A percentile compares a stretch with the other conserved stretches of the same genome.
phyloP scores from a whole-genome alignment of 2,329 filamentous ascomycete genomes.

The Fusarium sp. region DNA sequence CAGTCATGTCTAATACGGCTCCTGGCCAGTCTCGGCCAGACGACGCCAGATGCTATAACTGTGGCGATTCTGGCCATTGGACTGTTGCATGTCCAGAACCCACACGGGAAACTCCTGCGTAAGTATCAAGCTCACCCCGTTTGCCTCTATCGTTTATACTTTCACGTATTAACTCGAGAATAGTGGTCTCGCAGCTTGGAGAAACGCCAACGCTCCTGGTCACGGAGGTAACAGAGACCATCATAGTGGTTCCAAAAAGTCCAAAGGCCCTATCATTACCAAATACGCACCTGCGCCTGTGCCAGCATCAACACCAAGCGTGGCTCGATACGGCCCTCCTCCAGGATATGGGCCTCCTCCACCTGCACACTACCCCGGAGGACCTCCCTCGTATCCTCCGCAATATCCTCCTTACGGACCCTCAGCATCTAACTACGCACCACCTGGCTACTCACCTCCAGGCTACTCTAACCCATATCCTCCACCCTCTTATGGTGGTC shows the following conservation, averaged over 20 bases:
- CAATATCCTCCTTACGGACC: constrained; percentile 38
- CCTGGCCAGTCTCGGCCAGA: constrained; percentile 46
- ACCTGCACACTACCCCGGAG: constrained; percentile 37
- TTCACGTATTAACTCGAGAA: constrained; percentile 15
- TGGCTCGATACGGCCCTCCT: constrained; percentile 39
- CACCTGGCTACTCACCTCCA: constrained; percentile 41
- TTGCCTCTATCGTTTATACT: neutral
- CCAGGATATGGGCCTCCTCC: constrained; percentile 39
- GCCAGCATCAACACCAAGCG: constrained; percentile 21
- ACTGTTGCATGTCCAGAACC: constrained; percentile 62
- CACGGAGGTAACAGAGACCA: constrained; percentile 44
- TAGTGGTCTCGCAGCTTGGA: constrained; percentile 51
- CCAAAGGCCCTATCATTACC: constrained; percentile 48
- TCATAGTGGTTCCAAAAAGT: constrained; percentile 44
- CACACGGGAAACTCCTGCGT: constrained; percentile 59
- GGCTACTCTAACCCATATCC: constrained; percentile 39
- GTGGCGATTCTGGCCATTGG: constrained; percentile 61
- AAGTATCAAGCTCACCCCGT: constrained; percentile 45
- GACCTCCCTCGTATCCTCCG: constrained; percentile 37
- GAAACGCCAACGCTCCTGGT: constrained; percentile 43
- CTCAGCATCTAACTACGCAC: constrained; percentile 36
- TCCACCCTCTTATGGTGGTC: constrained; percentile 33
- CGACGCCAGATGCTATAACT: constrained; percentile 62
- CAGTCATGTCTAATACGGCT: constrained; percentile 44
- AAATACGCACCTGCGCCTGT: constrained; percentile 47